Evolutionary conservation across 2,329 filamentous ascomycete genomes (phyloP).

Genomic region (Trichoderma lentiforme): DNA sequence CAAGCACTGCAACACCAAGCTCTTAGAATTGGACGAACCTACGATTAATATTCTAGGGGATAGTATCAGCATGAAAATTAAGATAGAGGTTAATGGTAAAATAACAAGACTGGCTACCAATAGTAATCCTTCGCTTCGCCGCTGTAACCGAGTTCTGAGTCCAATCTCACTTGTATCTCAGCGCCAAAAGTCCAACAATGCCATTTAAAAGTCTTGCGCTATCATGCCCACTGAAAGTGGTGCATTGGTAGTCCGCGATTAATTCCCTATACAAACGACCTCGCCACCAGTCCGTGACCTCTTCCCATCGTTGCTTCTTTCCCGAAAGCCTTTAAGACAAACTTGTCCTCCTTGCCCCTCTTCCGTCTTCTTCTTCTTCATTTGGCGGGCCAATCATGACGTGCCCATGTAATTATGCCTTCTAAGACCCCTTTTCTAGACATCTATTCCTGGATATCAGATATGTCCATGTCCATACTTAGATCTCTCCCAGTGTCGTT

Average conservation of each 20-base stretch:
- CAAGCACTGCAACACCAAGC: background rate
- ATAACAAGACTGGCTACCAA: background rate
- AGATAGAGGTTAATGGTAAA: background rate
- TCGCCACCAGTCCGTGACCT: background rate
- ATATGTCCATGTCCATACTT: conserved; percentile 39
- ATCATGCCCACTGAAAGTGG: background rate
- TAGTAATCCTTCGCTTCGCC: background rate
- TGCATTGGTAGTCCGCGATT: background rate
- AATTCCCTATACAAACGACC: background rate
- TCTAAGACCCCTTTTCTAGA: background rate
- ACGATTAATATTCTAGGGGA: background rate
- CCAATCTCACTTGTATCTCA: background rate
- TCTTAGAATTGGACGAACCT: background rate
- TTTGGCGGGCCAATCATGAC: background rate
- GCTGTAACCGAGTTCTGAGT: background rate
- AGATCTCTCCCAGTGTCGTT: conserved; percentile 23
- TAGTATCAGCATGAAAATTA: background rate
- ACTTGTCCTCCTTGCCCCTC: background rate
- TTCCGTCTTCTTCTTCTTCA: background rate
- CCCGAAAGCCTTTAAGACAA: background rate
- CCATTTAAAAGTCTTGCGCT: background rate
- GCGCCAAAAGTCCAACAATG: background rate
- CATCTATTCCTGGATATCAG: conserved; percentile 21
- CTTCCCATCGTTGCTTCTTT: background rate
- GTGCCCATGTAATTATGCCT: background rate